Evolutionary conservation across 2,329 filamentous ascomycete species (phyloP), one percentile per base, ranked within the genome.

Genomic region (Paecilomyces variotii): DNA sequence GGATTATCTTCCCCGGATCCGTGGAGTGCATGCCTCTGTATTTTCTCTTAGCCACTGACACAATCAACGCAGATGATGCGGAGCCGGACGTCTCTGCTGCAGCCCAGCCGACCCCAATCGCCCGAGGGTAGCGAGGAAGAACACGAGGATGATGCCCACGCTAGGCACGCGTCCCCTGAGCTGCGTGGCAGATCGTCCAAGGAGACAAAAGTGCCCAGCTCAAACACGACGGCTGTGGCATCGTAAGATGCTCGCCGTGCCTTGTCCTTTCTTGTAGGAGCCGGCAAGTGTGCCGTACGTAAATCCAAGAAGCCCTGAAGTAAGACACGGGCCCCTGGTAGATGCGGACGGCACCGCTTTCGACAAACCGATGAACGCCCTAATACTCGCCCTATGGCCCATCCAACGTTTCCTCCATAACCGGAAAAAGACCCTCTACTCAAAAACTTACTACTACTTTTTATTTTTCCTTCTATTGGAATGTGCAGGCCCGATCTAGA

Each of bases 31-130:
- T 1, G 19, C 19, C 11, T n/a, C 27, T 53, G 27, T 57, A 24
- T 52, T 30, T 35, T n/a, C 34, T 7, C 26, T 52, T 9, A 25
- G 26, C 30, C 51, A 57, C 56, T 58, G 66, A 59, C 19, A 62
- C 55, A 30, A 45, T 26, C 14, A 32, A 56, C 11, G 54, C 60
- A 75, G 72, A 76, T 79, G 77, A 75, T 74, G 66, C 75, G 75
- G 57, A 77, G 73, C 57, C 73, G 74, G 49, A 73, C 71, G 50
- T 76, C 76, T 4, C 71, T 78, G 32, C 66, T 71, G 56, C 62
- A 66, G 1, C 58, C 62, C 3, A 77, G 73, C 59, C 72, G 71
- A 26, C 71, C 70, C 34, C 68, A 72, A 39, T 76, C 74, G 6
- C 74, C 74, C 6, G 67, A 71, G 12, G 64, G 60, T 5, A 74